Evolutionary conservation across 768 basidiomycete genomes (phyloP), one percentile per base, ranked within the genome.

Genomic region (Trametes cubensis): DNA sequence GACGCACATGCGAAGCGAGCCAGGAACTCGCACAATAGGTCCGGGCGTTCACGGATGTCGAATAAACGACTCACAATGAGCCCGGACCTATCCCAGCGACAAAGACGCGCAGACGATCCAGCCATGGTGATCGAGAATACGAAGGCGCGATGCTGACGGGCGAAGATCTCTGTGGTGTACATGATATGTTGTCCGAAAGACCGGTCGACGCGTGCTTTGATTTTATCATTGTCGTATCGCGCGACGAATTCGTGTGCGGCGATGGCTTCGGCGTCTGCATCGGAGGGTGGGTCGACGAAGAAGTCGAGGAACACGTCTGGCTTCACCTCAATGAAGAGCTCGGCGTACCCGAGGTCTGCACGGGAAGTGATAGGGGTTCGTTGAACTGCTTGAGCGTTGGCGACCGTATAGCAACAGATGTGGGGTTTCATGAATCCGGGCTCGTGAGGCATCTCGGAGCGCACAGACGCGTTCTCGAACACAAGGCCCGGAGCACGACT

Each of bases 51-150:
- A 0, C 59, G 49, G 39, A 69, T 72, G 55, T 73, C 59, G 66
- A 78, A 75, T 0, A 51, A 23, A 17, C 58, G 53, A 0, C 74
- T 65, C 6, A 76, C 73, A 18, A 77, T 63, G 5, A 64, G 67
- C 3, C 73, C 78, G 4, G 72, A 60, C 6, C 75, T 68, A 55
- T 78, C 77, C 61, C 70, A 68, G 4, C 71, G 69, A 34, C 77
- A 66, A 38, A 78, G 56, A 3, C 76, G 70, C 6, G 66, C 74
- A 25, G 49, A 56, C 0, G 65, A 63, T 39, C 70, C 68, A 21
- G 47, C 66, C 34, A 78, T 63, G 21, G 66, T 69, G 40, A 77
- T 45, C 0, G 72, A 62, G 64, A 77, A 77, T 1, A 64, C 46
- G 42, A 68, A 69, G 0, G 57, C 60, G 3, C 76, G 73, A 46